Base-by-base conservation (phyloP, 768 basidiomycete genomes). In the Zangia roseola region DNA sequence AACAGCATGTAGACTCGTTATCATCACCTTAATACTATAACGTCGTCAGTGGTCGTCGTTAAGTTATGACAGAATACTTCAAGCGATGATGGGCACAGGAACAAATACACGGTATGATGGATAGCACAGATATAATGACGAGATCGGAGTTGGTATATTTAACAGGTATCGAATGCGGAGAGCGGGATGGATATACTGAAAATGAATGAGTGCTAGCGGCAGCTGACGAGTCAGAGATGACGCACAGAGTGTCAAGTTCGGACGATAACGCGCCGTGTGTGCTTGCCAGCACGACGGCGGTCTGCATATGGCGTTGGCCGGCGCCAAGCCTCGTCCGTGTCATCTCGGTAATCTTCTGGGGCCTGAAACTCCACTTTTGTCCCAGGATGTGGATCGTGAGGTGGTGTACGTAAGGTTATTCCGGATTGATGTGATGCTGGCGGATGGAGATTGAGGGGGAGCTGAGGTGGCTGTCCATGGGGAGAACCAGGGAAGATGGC, bases 201-300 rank as follows among this genome's bases (percentile, higher is more conserved):
- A n/a, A 35, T 43, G 5, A 35, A 39, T 38, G 14, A 31, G 31
- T 6, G 6, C 14, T 31, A 6, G 13, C 13, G 31, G 14, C n/a
- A n/a, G 31, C 14, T 31, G 31, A 16, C 3, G 7, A 14, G 31
- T 1, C 10, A 28, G 13, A 12, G 12, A 28, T 13, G 26, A 31
- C 2, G 53, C 49, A 45, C 41, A 56, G 54, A 16, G 26, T 10
- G 21, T 66, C 49, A 70, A 33, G 35, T 53, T 40, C 79, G 70
- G 50, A 85, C 81, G 53, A 89, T 80, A 28, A 89, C 82, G 45
- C 88, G 79, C 60, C 74, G 76, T 20, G 88, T 90, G 63, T 90
- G 88, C 64, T 91, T 91, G 42, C 88, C 88, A 43, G 88, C 88
- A 48, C 88, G 74, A 47, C 88, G 73, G 20, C 88, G 80, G 63